A percentile compares a stretch with the other conserved stretches of the same genome.
phyloP scores from a whole-genome alignment of 2,329 filamentous ascomycete species.

The Fusarium duplospermum region DNA sequence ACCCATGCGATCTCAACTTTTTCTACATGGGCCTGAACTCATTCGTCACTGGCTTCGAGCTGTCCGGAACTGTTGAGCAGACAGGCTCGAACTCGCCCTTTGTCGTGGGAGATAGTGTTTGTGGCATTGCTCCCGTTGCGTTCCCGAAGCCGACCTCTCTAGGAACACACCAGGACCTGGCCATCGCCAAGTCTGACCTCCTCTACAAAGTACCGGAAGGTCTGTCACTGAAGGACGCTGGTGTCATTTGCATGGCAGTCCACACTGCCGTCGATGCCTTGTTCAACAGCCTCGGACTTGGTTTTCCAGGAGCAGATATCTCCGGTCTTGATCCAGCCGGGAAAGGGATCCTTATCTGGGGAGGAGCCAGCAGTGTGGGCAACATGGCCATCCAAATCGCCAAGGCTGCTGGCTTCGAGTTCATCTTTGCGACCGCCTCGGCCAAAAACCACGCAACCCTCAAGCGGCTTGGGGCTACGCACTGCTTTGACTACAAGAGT shows the following conservation, averaged over 20 bases:
- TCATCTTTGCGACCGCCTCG: conserved; percentile 18
- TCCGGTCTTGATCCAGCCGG: neutral
- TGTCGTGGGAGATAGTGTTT: neutral
- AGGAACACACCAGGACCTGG: neutral
- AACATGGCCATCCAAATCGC: conserved; percentile 18
- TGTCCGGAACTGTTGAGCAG: neutral
- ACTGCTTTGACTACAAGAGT: conserved; percentile 4
- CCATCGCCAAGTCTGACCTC: neutral
- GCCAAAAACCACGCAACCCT: conserved; percentile 4
- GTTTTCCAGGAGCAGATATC: neutral
- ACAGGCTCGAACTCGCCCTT: neutral
- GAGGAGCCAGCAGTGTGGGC: conserved; percentile 4
- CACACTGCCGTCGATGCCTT: neutral
- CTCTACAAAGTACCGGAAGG: neutral
- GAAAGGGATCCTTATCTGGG: conserved; percentile 14
- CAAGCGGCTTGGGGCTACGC: neutral
- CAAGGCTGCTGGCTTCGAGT: conserved; percentile 14
- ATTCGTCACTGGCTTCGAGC: neutral
- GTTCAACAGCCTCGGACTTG: neutral
- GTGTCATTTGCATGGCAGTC: neutral
- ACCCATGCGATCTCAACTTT: neutral
- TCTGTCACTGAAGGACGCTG: neutral
- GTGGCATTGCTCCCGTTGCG: neutral
- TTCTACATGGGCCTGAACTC: neutral
- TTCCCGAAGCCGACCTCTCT: neutral